A percentile compares a stretch with the other conserved stretches of the same genome.
These are phyloP conservation scores for Cercophora scortea DNA, from an alignment of 495 filamentous ascomycete genomes.

Conservation along the genomic window DNA sequence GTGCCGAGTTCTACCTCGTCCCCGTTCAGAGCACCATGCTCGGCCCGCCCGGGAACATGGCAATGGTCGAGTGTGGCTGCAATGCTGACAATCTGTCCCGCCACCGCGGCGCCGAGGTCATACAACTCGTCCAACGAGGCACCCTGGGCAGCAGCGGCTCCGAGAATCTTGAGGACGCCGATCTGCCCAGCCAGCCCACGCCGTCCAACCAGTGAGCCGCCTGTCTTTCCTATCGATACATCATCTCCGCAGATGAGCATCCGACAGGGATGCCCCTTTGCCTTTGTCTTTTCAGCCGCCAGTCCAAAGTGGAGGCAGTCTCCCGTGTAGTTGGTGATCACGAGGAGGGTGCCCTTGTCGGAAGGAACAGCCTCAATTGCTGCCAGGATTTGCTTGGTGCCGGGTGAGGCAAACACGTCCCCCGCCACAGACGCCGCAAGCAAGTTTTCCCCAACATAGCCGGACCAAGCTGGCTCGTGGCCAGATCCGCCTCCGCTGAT, in stretches of 20 bases:
- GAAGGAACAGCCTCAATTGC: conserved; percentile 49
- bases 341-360: conserved; percentile 50
- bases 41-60: conserved; percentile 52
- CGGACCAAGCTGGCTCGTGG: conserved; percentile 58
- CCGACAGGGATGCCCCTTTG: conserved; percentile 43
- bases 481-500: conserved; percentile 55
- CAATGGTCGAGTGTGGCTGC: conserved; percentile 55
- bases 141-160: conserved; percentile 31
- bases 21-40: conserved; percentile 40
- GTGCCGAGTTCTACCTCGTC: conserved; percentile 51
- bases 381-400: conserved; percentile 54
- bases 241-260: conserved; percentile 56
- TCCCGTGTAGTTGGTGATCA: conserved; percentile 60
- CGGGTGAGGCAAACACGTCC: conserved; percentile 55
- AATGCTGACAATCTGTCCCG: conserved; percentile 49
- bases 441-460: conserved; percentile 55
- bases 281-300: conserved; percentile 53
- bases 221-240: conserved; percentile 50
- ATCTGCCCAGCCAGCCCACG: conserved; percentile 51
- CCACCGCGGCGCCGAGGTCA: conserved; percentile 46
- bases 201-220: conserved; percentile 46
- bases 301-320: conserved; percentile 59
- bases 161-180: conserved; percentile 33
- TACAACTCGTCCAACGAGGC: conserved; percentile 48
- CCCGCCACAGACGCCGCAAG: conserved; percentile 52